Evolutionary conservation across 208 protist genomes (phyloP).

Genomic region (Naegleria lovaniensis): DNA sequence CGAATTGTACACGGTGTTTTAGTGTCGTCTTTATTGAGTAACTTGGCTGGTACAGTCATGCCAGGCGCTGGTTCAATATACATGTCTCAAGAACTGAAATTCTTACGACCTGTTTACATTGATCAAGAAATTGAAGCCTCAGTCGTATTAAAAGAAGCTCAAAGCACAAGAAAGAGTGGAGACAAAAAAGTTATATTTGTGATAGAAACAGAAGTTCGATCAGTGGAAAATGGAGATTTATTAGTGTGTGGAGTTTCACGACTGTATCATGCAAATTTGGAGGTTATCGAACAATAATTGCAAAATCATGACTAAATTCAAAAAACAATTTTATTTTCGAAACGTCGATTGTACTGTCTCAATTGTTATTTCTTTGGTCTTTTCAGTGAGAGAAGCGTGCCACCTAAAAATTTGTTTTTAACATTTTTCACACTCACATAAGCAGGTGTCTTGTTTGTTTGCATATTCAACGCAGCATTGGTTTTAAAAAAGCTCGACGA

Average conservation of each 20-base stretch:
- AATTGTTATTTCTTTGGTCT: background rate
- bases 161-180: background rate
- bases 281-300: background rate
- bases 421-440: background rate
- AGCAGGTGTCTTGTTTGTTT: background rate
- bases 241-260: background rate
- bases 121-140: conserved; percentile 64
- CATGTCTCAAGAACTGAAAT: conserved; percentile 66
- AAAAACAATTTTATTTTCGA: too few relatives aligned
- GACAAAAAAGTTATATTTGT: background rate
- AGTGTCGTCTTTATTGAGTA: conserved; percentile 70
- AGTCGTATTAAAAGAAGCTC: conserved; percentile 52
- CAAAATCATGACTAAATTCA: too few relatives aligned
- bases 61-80: conserved; percentile 73
- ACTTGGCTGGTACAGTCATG: conserved; percentile 64
- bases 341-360: too few relatives aligned
- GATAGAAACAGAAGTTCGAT: background rate
- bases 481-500: background rate
- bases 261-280: background rate
- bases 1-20: conserved; percentile 71
- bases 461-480: background rate
- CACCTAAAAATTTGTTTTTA: background rate
- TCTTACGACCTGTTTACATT: conserved; percentile 63
- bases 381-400: background rate
- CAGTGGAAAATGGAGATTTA: background rate